phyloP scores from a whole-genome alignment of 768 basidiomycete species.

The Podaxis pistillaris region DNA sequence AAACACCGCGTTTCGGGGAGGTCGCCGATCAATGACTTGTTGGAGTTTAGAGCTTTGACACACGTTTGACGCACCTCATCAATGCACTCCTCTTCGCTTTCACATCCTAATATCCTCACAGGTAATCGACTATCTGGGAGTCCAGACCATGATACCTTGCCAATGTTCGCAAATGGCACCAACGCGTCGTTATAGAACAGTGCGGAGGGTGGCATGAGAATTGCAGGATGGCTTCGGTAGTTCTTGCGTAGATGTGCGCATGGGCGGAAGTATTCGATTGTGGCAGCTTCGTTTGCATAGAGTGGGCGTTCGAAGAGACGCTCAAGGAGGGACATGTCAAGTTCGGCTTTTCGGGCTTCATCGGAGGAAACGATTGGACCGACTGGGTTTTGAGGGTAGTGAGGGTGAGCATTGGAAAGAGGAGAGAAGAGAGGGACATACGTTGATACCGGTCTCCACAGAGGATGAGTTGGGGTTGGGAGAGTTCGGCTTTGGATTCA shows the following conservation, averaged over 20 bases:
- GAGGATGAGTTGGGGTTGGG: constrained; percentile 43
- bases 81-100: constrained; percentile 39
- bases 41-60: too few species aligned
- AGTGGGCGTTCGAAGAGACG: constrained; percentile 43
- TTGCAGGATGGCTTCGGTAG: constrained; percentile 50
- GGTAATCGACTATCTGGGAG: constrained; percentile 39
- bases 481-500: constrained; percentile 11
- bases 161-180: constrained; percentile 44
- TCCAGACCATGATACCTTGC: constrained; percentile 38
- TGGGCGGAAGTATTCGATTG: constrained; percentile 3
- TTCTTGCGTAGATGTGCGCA: constrained; percentile 29
- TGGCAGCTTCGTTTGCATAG: constrained; percentile 27
- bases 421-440: constrained; percentile 22
- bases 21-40: too few species aligned
- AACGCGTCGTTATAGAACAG: constrained; percentile 52
- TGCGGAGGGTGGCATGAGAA: constrained; percentile 53
- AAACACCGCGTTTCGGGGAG: background rate
- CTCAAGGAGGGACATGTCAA: constrained; percentile 49
- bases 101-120: constrained; percentile 43
- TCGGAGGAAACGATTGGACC: constrained; percentile 48
- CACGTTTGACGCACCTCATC: constrained; percentile 36
- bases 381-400: constrained; percentile 29
- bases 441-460: constrained; percentile 53
- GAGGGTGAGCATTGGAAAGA: background rate
- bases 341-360: constrained; percentile 40